phyloP scores from a whole-genome alignment of 495 filamentous ascomycete species.

The Penicillium canescens region DNA sequence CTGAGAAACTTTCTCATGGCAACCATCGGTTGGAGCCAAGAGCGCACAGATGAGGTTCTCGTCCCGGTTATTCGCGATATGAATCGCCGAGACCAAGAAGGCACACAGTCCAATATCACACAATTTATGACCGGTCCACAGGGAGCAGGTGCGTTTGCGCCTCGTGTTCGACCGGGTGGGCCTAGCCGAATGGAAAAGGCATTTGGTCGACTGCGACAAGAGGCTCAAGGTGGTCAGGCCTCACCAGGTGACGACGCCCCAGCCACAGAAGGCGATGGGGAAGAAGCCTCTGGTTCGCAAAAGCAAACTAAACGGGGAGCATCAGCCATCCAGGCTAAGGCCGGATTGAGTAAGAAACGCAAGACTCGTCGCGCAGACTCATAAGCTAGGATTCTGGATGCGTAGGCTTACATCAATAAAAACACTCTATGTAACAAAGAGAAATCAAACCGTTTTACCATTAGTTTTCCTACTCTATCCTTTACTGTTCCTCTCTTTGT shows the following conservation, averaged over 20 bases:
- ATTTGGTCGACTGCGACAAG: constrained; percentile 63
- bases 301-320: constrained; percentile 5
- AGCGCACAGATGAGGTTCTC: constrained; percentile 90
- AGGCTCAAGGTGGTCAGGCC: constrained; percentile 39
- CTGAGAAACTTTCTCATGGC: constrained; percentile 83
- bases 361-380: constrained; percentile 10
- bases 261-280: background rate
- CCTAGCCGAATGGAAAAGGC: constrained; percentile 84
- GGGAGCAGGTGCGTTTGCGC: constrained; percentile 75
- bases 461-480: too few relatives aligned
- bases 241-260: background rate
- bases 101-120: constrained; percentile 96
- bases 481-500: too few relatives aligned
- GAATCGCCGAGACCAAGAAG: constrained; percentile 82
- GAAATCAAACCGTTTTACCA: too few relatives aligned
- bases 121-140: constrained; percentile 70
- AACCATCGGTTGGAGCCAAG: constrained; percentile 90
- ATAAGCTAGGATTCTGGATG: background rate
- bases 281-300: constrained; percentile 5
- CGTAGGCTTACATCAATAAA: too few relatives aligned
- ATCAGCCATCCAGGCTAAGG: constrained; percentile 2
- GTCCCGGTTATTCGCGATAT: constrained; percentile 94
- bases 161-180: constrained; percentile 58
- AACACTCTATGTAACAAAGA: too few relatives aligned
- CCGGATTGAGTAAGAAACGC: constrained; percentile 14